A percentile compares a stretch with the other conserved stretches of the same genome.
Conservation (phyloP, 2,329 filamentous ascomycete genomes). For the Colletotrichum destructivum region DNA sequence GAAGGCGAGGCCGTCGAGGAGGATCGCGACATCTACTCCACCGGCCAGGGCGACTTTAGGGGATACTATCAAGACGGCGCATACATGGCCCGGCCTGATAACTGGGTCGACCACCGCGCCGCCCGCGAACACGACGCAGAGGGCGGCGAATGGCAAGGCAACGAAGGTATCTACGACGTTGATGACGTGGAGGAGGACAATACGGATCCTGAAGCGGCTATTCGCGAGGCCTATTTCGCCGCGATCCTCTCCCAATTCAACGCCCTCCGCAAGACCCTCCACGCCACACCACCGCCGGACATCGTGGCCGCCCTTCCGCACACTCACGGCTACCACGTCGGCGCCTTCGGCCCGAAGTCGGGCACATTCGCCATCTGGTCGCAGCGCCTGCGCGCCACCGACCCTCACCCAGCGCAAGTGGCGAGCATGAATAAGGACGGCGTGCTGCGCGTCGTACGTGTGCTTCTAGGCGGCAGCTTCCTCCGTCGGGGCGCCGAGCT, state of each 20-base stretch:
- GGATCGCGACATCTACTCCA: slow-evolving; percentile 63
- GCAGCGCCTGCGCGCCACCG: slow-evolving; percentile 64
- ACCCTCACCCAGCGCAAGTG: slow-evolving; percentile 72
- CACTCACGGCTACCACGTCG: slow-evolving; percentile 69
- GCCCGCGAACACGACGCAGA: slow-evolving; percentile 48
- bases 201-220: slow-evolving; percentile 53
- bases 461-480: slow-evolving; percentile 76
- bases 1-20: slow-evolving; percentile 49
- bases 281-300: slow-evolving; percentile 66
- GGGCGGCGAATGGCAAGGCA: slow-evolving; percentile 45
- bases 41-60: slow-evolving; percentile 66
- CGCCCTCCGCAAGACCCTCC: slow-evolving; percentile 74
- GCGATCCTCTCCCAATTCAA: slow-evolving; percentile 77
- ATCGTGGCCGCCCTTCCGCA: slow-evolving; percentile 67
- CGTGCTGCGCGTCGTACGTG: slow-evolving; percentile 76
- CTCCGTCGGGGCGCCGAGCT: slow-evolving; percentile 73
- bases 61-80: slow-evolving; percentile 85
- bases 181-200: slow-evolving; percentile 49
- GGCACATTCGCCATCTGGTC: slow-evolving; percentile 68
- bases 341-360: slow-evolving; percentile 66
- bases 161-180: slow-evolving; percentile 46
- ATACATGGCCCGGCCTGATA: slow-evolving; percentile 75
- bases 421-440: slow-evolving; percentile 77
- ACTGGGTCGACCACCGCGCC: slow-evolving; percentile 48
- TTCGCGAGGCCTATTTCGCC: slow-evolving; percentile 78